Evolutionary conservation across 108 stramenopile species (phyloP).

Genomic region (Cyclotella cryptica): DNA sequence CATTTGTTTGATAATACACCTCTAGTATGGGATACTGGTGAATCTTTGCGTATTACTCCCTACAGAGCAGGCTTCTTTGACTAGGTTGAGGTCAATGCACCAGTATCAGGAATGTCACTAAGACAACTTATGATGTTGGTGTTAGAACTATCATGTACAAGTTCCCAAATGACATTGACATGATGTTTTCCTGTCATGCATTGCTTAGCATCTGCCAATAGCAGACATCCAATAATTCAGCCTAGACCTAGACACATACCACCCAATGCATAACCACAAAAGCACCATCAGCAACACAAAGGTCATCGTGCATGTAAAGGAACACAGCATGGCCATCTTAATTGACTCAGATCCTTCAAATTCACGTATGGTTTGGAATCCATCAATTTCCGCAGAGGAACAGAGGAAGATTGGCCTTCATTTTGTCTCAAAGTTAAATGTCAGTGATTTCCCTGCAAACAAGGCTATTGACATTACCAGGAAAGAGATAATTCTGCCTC

Average conservation of each 20-base stretch:
- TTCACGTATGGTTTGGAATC: too few species aligned
- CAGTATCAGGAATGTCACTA: not conserved
- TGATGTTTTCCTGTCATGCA: too few species aligned
- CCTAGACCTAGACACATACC: too few species aligned
- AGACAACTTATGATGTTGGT: too few species aligned
- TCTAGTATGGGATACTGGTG: constrained; percentile 14
- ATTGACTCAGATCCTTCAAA: too few species aligned
- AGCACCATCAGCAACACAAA: not conserved
- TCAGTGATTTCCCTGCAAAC: too few species aligned
- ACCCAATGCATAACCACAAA: not conserved
- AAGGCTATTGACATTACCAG: too few species aligned
- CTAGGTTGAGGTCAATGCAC: not conserved
- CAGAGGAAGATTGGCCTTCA: too few species aligned
- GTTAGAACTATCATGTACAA: not conserved
- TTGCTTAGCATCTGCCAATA: not conserved
- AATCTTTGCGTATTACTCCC: not conserved
- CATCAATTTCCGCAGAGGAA: too few species aligned
- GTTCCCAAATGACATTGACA: not conserved
- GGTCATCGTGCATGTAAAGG: not conserved
- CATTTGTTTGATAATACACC: not conserved
- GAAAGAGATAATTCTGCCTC: not conserved
- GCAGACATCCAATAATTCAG: not conserved
- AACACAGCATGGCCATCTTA: not conserved
- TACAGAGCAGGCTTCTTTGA: constrained; percentile 1
- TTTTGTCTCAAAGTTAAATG: too few species aligned